Evolutionary conservation across 2,329 filamentous ascomycete genomes (phyloP).

Genomic region (Botryotinia globosa): DNA sequence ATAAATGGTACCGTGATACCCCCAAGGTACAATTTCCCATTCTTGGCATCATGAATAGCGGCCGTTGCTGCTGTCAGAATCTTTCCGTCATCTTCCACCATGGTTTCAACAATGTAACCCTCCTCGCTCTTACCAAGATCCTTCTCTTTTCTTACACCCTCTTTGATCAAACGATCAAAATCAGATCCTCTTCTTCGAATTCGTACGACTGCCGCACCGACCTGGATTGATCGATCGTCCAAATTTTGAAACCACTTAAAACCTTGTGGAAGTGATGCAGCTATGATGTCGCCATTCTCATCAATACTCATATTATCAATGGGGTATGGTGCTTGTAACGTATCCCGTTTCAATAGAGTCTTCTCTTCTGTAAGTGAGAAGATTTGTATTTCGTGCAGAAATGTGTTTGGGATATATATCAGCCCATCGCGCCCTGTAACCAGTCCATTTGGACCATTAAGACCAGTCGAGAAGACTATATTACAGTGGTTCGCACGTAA

Average conservation of each 20-base stretch:
- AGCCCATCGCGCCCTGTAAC: conserved; percentile 37
- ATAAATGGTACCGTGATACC: conserved; percentile 8
- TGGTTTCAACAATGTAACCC: conserved; percentile 12
- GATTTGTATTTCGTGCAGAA: conserved; percentile 18
- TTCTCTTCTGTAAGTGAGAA: conserved; percentile 20
- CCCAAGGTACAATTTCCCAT: conserved; percentile 8
- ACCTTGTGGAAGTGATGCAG: conserved; percentile 37
- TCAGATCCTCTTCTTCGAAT: conserved; percentile 6
- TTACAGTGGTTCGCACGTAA: conserved; percentile 31
- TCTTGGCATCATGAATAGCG: conserved; percentile 16
- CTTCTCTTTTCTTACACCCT: not conserved
- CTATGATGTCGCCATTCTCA: conserved; percentile 39
- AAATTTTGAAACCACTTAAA: conserved; percentile 28
- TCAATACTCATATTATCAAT: conserved; percentile 42
- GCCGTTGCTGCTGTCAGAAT: not conserved
- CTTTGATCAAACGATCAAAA: not conserved
- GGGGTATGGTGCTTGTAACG: conserved; percentile 35
- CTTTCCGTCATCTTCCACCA: conserved; percentile 15
- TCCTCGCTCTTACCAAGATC: not conserved
- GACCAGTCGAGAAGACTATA: conserved; percentile 31
- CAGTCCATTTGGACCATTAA: conserved; percentile 40
- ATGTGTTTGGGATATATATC: conserved; percentile 39
- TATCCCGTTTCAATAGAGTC: conserved; percentile 29
- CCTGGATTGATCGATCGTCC: conserved; percentile 28
- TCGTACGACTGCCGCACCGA: conserved; percentile 2